Conservation (phyloP, 2,329 filamentous ascomycete genomes). For the Curvularia hawaiiensis region DNA sequence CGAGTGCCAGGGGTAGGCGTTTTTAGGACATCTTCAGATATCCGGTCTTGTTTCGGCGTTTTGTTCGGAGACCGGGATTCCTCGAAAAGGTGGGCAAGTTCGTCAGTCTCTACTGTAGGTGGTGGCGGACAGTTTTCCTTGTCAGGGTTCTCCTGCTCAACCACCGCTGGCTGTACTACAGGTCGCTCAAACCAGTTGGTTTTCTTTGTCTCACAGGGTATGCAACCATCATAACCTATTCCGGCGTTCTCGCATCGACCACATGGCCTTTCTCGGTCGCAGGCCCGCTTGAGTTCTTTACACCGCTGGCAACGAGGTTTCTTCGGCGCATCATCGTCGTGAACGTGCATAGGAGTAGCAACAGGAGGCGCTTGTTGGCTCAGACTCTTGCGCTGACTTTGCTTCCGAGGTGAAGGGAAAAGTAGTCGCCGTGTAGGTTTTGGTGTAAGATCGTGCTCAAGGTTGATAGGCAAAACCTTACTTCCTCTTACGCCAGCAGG, state of each 20-base stretch:
- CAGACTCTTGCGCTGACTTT: constrained; percentile 65
- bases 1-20: constrained; percentile 51
- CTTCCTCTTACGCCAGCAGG: constrained; percentile 59
- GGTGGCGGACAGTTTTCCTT: constrained; percentile 63
- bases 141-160: constrained; percentile 47
- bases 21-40: constrained; percentile 54
- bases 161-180: constrained; percentile 14
- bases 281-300: constrained; percentile 29
- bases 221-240: constrained; percentile 29
- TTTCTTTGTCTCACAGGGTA: constrained; percentile 25
- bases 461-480: constrained; percentile 55
- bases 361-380: constrained; percentile 51
- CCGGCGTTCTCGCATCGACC: constrained; percentile 28
- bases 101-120: constrained; percentile 51
- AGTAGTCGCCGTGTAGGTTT: constrained; percentile 72
- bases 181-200: constrained; percentile 26
- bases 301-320: constrained; percentile 34
- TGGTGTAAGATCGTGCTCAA: constrained; percentile 58
- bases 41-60: constrained; percentile 63
- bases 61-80: constrained; percentile 63
- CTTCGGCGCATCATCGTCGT: constrained; percentile 22
- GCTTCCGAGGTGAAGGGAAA: constrained; percentile 77
- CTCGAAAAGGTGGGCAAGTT: constrained; percentile 70
- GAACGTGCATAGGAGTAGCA: constrained; percentile 9
- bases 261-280: constrained; percentile 36